These are phyloP conservation scores for Solanum hybrid DNA, from an alignment of 305 asterid genomes.

Conservation along the genomic window DNA sequence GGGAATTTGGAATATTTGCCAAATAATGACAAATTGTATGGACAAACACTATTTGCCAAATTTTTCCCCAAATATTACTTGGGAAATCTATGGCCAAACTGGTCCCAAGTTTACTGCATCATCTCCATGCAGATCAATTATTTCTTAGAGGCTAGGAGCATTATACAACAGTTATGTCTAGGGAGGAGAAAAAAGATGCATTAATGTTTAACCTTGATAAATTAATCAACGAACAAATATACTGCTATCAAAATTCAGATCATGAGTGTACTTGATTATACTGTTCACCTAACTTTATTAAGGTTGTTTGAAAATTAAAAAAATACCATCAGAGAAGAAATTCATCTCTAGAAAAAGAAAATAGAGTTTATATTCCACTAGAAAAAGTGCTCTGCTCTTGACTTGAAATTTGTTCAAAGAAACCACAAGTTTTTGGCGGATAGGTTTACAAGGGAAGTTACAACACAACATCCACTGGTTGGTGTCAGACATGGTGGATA, in stretches of 20 bases:
- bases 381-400: neutral
- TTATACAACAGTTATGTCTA: neutral
- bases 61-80: no score
- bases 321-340: neutral
- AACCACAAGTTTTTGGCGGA: neutral
- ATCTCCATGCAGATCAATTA: neutral
- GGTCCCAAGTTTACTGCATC: neutral
- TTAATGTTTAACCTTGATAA: neutral
- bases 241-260: neutral
- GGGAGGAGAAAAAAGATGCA: neutral
- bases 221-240: neutral
- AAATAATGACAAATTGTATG: no score
- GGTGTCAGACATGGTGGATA: neutral
- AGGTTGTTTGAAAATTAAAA: neutral
- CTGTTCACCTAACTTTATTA: neutral
- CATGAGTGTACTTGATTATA: neutral
- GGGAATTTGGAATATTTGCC: no score
- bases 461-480: neutral
- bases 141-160: neutral
- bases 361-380: neutral
- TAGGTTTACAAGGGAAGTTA: neutral
- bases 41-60: no score
- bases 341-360: neutral
- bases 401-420: neutral
- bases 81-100: no score